Evolutionary conservation across 2,329 filamentous ascomycete genomes (phyloP), one percentile per base, ranked within the genome.

Genomic region (Fusarium chuoi): DNA sequence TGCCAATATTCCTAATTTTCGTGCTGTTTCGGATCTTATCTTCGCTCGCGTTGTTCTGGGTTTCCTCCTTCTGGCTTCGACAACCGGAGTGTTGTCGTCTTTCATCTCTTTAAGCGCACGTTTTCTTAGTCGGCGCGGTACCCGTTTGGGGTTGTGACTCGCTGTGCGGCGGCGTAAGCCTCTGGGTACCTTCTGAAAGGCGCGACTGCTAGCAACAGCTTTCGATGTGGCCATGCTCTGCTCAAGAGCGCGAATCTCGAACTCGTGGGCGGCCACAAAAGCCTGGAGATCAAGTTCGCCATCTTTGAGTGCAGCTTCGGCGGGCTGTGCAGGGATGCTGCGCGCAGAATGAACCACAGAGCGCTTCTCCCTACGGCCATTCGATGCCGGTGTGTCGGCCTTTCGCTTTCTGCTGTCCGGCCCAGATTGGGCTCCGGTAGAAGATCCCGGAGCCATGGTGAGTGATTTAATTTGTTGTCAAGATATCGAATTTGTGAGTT

Each of bases 101-200:
- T 86, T 86, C 91, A 98, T 97, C 87, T 97, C 89, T 71, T 83
- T 85, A 77, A 86, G 89, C 2, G 94, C 95, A 75, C 93, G 89
- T 44, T 84, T 84, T 63, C 93, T 89, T 78, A 98, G 83, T 71
- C 94, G 86, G 79, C 92, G 92, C 6, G 96, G 96, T 22, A 99
- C 92, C 71, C 93, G 90, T 83, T 96, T 97, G 41, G 93, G 93
- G 87, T 99, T 98, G 83, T 99, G 96, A 81, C 95, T 98, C 26
- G 96, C 96, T 0, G 96, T 98, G 77, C 96, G 89, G 73, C 96
- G 88, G 74, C 96, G 88, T 88, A 99, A 85, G 56, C 92, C 91
- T 75, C 94, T 90, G 3, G 96, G 96, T 10, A 99, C 93, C 76
- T 94, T 90, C 82, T 99, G 96, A 79, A 98, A 98, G 20, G 96